These are phyloP conservation scores for Magnaporthiopsis incrustans DNA, from an alignment of 2,329 filamentous ascomycete genomes.

Conservation along the genomic window DNA sequence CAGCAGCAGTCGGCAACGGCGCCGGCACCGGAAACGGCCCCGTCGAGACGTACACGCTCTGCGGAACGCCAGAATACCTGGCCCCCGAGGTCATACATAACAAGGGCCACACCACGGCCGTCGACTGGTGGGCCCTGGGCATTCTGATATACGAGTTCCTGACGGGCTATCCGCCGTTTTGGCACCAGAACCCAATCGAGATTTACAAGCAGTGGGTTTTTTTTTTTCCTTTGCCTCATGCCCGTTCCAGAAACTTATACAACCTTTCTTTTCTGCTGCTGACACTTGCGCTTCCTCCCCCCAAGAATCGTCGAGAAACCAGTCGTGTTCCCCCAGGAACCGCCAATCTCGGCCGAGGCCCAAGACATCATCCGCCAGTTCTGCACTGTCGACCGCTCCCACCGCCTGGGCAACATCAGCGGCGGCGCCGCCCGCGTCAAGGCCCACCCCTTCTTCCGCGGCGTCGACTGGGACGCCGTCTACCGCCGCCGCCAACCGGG, in stretches of 20 bases:
- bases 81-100: constrained; percentile 80
- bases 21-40: constrained; percentile 18
- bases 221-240: background rate
- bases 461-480: constrained; percentile 67
- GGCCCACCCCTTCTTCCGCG: constrained; percentile 65
- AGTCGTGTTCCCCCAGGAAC: constrained; percentile 63
- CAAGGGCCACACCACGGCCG: constrained; percentile 66
- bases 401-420: constrained; percentile 69
- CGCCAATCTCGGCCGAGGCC: constrained; percentile 56
- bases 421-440: constrained; percentile 68
- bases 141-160: constrained; percentile 80
- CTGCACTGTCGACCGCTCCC: constrained; percentile 71
- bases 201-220: constrained; percentile 66
- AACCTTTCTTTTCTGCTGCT: too few relatives aligned
- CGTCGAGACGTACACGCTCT: constrained; percentile 72
- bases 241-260: background rate
- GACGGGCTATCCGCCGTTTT: constrained; percentile 79
- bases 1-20: constrained; percentile 14
- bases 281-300: background rate
- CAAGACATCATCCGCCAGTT: constrained; percentile 69
- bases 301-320: constrained; percentile 66
- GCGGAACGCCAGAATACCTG: constrained; percentile 77
- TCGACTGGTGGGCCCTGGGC: constrained; percentile 84
- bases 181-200: constrained; percentile 79
- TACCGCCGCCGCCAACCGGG: constrained; percentile 56